Evolutionary conservation across 768 basidiomycete species (phyloP).

Genomic region (Lentinula detonsa): DNA sequence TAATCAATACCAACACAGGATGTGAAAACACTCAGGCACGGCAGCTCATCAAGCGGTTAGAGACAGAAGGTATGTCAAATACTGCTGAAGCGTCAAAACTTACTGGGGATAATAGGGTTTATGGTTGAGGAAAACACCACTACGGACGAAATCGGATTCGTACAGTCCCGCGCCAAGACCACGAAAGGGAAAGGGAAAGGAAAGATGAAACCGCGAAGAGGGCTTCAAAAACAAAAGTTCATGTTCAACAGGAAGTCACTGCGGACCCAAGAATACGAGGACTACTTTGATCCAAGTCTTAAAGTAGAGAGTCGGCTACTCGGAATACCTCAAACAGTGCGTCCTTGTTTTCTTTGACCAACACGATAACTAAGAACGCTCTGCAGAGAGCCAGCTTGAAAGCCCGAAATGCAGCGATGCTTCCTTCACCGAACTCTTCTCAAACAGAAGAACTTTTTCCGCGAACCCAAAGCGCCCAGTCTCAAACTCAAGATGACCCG

Average conservation of each 20-base stretch:
- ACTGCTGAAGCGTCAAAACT: background rate
- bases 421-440: background rate
- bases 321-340: slow-evolving; percentile 53
- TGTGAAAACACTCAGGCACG: slow-evolving; percentile 48
- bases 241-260: slow-evolving; percentile 47
- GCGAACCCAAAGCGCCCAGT: slow-evolving; percentile 14
- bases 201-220: slow-evolving; percentile 36
- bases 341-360: slow-evolving; percentile 11
- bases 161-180: slow-evolving; percentile 30
- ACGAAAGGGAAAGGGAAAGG: slow-evolving; percentile 26
- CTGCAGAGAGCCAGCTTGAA: slow-evolving; percentile 12
- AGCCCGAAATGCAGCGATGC: background rate
- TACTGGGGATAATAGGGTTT: slow-evolving; percentile 38
- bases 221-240: slow-evolving; percentile 51
- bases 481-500: slow-evolving; percentile 33
- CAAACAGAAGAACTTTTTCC: slow-evolving; percentile 7
- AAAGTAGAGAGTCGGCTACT: slow-evolving; percentile 56
- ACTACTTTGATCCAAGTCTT: slow-evolving; percentile 65
- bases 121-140: slow-evolving; percentile 45
- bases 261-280: slow-evolving; percentile 41
- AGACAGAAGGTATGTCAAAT: slow-evolving; percentile 51
- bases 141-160: slow-evolving; percentile 43
- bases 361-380: background rate
- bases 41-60: slow-evolving; percentile 63
- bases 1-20: slow-evolving; percentile 24